These are phyloP conservation scores for Dactylis glomerata DNA, from an alignment of 176 grass and related monocot species.

Conservation along the genomic window DNA sequence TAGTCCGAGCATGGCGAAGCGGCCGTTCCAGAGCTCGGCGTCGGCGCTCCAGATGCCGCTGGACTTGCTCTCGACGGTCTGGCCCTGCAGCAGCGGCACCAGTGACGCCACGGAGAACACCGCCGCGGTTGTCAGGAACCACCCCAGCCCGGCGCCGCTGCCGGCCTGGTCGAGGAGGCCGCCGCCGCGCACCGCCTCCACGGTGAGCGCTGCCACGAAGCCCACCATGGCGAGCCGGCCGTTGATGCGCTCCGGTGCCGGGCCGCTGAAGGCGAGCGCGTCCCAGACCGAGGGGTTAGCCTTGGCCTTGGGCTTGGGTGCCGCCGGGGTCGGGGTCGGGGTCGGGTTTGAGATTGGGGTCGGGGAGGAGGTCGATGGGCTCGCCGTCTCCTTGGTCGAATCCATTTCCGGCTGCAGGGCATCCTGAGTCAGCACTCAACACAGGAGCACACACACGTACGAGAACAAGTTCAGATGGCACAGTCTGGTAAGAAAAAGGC, in stretches of 20 bases:
- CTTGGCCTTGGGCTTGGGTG: neutral
- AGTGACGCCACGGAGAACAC: conserved; percentile 60
- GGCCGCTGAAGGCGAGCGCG: conserved; percentile 63
- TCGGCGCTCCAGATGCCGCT: conserved; percentile 37
- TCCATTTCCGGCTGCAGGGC: neutral
- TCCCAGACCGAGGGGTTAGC: conserved; percentile 39
- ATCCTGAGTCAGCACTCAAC: neutral
- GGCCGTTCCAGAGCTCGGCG: conserved; percentile 86
- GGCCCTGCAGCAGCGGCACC: conserved; percentile 57
- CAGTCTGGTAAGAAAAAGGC: neutral
- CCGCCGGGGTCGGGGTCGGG: neutral
- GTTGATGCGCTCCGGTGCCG: conserved; percentile 70
- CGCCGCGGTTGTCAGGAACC: conserved; percentile 33
- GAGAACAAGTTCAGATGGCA: neutral
- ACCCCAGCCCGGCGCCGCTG: conserved; percentile 36
- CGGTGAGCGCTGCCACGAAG: conserved; percentile 57
- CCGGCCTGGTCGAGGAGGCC: conserved; percentile 38
- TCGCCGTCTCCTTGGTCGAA: neutral
- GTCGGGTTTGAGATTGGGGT: neutral
- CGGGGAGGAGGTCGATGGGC: neutral
- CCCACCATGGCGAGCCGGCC: conserved; percentile 70
- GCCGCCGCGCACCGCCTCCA: conserved; percentile 45
- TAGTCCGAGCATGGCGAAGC: conserved; percentile 78
- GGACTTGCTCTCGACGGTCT: conserved; percentile 34
- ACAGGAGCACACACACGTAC: neutral